Base-by-base conservation (phyloP, 106 monocot genomes). In the Triglochin maritima region DNA sequence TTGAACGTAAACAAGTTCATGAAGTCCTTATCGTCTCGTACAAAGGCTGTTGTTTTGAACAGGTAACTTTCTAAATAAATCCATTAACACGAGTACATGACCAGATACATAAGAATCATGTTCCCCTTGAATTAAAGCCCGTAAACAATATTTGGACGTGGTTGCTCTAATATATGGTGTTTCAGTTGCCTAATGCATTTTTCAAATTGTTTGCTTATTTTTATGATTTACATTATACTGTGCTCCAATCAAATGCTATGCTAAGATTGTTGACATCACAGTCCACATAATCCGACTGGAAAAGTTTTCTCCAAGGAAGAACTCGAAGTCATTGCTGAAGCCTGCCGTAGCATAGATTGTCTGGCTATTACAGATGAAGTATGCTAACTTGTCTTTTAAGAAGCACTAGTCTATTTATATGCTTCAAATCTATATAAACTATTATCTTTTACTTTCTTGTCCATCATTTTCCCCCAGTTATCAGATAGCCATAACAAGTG, bases 221-320 rank as follows among this genome's bases (percentile, higher is more conserved):
- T 29, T 29, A 29, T 29, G 29, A 29, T 29, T 29, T 29, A 29
- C 29, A 29, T 29, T 29, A 29, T 29, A 29, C 29, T 29, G 29
- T 29, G 29, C 29, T 29, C 29, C 57, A 57, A 15, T 12, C 57
- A n/a, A 57, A 17, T 57, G 5, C 17, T 57, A 7, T 13, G 17
- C 57, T 7, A 15, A 15, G 57, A 57, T n/a, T 57, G 57, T 15
- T 61, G 44, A 13, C 12, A 12, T 15, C 44, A 69, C 86, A 94
- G 94, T 67, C 95, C 87, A 7, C 90, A 95, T 62, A 95, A 95
- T 83, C 95, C 95, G 78, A 95, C 95, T 45, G 95, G 95, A 50
- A 95, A 95, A 57, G 79, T 95, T 68, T 95, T 90, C 74, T 74
- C 79, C 15, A 76, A 50, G 60, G 82, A 87, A 69, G 95, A 95